Conservation (phyloP, 768 basidiomycete genomes). For the Hirschioporus abietinus region DNA sequence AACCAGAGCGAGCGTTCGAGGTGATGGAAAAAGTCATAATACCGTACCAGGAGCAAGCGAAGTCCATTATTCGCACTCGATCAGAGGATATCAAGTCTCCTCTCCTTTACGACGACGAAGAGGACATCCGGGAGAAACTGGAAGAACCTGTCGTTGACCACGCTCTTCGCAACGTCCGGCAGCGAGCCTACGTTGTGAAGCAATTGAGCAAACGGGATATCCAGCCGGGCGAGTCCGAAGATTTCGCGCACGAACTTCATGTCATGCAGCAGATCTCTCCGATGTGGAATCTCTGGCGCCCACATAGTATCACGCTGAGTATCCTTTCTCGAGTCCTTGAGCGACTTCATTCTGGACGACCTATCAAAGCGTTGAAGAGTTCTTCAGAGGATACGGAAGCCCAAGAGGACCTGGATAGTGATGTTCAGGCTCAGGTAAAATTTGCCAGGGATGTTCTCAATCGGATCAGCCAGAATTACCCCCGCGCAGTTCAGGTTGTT, state of each 20-base stretch:
- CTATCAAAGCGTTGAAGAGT: conserved; percentile 37
- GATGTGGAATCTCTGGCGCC: conserved; percentile 59
- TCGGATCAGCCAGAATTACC: conserved; percentile 45
- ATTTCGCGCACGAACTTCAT: conserved; percentile 55
- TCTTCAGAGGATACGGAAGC: conserved; percentile 18
- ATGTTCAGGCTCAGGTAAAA: conserved; percentile 18
- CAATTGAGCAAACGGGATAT: not conserved
- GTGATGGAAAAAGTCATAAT: conserved; percentile 74
- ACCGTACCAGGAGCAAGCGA: conserved; percentile 40
- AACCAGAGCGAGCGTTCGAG: conserved; percentile 79
- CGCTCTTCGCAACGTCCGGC: not conserved
- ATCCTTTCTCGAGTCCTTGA: conserved; percentile 41
- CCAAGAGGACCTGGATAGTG: conserved; percentile 17
- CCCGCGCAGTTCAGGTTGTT: conserved; percentile 34
- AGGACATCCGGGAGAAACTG: conserved; percentile 18
- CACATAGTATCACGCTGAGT: conserved; percentile 46
- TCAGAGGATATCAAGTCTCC: conserved; percentile 34
- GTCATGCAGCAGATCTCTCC: conserved; percentile 61
- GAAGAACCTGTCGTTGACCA: conserved; percentile 2
- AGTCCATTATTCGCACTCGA: conserved; percentile 20
- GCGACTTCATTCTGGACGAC: conserved; percentile 45
- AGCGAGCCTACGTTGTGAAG: not conserved
- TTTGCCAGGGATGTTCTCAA: conserved; percentile 37
- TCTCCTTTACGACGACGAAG: conserved; percentile 30
- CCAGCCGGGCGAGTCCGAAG: conserved; percentile 23